Conservation (phyloP, 2,329 filamentous ascomycete species). For the Aspergillus fumigatiaffinis region DNA sequence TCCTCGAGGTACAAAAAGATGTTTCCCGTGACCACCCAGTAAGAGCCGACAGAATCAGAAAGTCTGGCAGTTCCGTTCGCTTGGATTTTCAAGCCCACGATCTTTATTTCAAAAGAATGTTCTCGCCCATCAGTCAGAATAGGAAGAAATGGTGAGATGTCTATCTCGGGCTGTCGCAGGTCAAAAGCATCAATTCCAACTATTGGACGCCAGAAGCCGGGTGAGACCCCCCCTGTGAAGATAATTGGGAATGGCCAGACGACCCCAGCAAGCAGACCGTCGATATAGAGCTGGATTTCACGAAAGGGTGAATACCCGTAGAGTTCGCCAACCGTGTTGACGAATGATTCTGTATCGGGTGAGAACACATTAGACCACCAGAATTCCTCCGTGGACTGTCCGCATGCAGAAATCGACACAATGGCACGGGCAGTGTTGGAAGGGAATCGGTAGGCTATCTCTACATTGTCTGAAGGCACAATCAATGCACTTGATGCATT, state of each 20-base stretch:
- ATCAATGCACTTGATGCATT: slow-evolving; percentile 63
- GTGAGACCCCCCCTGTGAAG: slow-evolving; percentile 76
- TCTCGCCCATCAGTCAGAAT: slow-evolving; percentile 60
- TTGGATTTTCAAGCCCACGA: slow-evolving; percentile 62
- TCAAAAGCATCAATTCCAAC: slow-evolving; percentile 78
- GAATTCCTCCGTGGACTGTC: slow-evolving; percentile 74
- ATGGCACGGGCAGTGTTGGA: slow-evolving; percentile 65
- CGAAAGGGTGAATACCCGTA: slow-evolving; percentile 70
- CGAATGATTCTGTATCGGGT: slow-evolving; percentile 58
- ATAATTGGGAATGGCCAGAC: slow-evolving; percentile 79
- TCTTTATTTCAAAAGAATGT: slow-evolving; percentile 65
- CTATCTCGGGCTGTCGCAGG: slow-evolving; percentile 73
- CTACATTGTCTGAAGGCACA: slow-evolving; percentile 60
- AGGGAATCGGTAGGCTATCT: slow-evolving; percentile 60
- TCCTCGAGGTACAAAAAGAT: slow-evolving; percentile 71
- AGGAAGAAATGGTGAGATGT: slow-evolving; percentile 73
- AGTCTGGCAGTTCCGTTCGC: slow-evolving; percentile 47
- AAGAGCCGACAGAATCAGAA: slow-evolving; percentile 56
- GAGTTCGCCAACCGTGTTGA: slow-evolving; percentile 52
- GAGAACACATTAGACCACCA: slow-evolving; percentile 78
- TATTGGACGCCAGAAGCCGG: slow-evolving; percentile 71
- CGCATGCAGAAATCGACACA: slow-evolving; percentile 72
- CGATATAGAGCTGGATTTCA: slow-evolving; percentile 73
- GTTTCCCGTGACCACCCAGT: slow-evolving; percentile 76
- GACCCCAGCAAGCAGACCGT: slow-evolving; percentile 68